A percentile compares a stretch with the other conserved stretches of the same genome.
Conservation (phyloP, 2,329 filamentous ascomycete genomes). For the Lachnellula subtilissima region DNA sequence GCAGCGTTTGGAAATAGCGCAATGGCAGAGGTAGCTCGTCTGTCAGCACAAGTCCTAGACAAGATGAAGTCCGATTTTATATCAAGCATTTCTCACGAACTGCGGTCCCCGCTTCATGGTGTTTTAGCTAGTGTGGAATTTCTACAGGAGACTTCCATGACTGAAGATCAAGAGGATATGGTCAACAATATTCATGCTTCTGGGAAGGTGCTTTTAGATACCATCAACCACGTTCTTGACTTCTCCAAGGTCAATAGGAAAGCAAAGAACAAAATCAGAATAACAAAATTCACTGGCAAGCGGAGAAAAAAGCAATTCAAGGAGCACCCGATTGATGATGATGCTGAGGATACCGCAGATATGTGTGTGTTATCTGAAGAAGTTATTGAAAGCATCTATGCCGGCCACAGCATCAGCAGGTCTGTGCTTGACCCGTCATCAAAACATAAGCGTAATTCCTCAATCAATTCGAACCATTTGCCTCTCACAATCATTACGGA, state of each 20-base stretch:
- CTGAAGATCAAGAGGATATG: constrained; percentile 42
- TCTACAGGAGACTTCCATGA: constrained; percentile 46
- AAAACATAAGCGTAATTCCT: constrained; percentile 13
- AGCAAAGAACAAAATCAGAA: constrained; percentile 20
- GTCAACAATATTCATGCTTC: constrained; percentile 47
- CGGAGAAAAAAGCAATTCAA: constrained; percentile 7
- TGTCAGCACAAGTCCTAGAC: constrained; percentile 38
- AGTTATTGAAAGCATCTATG: constrained; percentile 30
- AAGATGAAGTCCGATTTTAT: constrained; percentile 47
- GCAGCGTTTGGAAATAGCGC: constrained; percentile 49
- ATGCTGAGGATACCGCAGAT: constrained; percentile 22
- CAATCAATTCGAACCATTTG: constrained; percentile 4
- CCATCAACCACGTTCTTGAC: constrained; percentile 48
- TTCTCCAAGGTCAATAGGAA: constrained; percentile 50
- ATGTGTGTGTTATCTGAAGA: constrained; percentile 28
- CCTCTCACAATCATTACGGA: constrained; percentile 46
- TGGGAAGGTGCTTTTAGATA: constrained; percentile 48
- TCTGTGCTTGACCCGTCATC: constrained; percentile 23
- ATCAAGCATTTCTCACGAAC: constrained; percentile 56
- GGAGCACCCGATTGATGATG: constrained; percentile 12
- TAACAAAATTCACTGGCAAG: constrained; percentile 12
- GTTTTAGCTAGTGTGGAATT: constrained; percentile 51
- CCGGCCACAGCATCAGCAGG: constrained; percentile 24
- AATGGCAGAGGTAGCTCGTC: constrained; percentile 50
- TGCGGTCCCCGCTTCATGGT: constrained; percentile 57